Evolutionary conservation across 2,329 filamentous ascomycete species (phyloP).

Genomic region (Fusarium acutatum): DNA sequence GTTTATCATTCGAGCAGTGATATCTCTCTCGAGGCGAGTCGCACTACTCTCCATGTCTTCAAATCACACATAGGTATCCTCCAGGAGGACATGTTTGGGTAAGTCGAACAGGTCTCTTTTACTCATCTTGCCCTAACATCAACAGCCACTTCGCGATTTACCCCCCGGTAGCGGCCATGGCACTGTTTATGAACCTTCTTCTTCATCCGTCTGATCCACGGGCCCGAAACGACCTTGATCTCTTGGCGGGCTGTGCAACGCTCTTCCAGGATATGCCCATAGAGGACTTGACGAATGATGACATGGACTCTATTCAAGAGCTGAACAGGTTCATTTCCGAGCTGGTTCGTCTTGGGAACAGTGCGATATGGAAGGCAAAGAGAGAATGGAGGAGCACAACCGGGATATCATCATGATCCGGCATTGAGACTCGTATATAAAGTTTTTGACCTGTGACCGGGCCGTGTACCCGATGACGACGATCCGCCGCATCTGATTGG

Average conservation of each 20-base stretch:
- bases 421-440: neutral
- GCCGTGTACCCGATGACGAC: neutral
- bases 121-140: fast-evolving
- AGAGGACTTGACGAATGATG: neutral
- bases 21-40: neutral
- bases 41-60: neutral
- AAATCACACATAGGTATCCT: neutral
- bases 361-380: neutral
- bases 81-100: neutral
- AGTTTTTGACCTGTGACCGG: neutral
- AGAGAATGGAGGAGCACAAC: neutral
- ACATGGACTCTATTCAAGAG: neutral
- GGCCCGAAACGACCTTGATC: neutral
- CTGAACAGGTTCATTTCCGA: neutral
- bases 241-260: neutral
- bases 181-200: neutral
- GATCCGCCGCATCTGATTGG: neutral
- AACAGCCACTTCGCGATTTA: neutral
- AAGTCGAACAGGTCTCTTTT: neutral
- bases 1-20: constrained; percentile 9
- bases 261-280: neutral
- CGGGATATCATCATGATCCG: neutral
- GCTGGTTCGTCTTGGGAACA: neutral
- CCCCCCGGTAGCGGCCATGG: neutral
- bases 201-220: neutral